A percentile compares a stretch with the other conserved stretches of the same genome.
These are phyloP conservation scores for Penicillium chermesinum DNA, from an alignment of 495 filamentous ascomycete genomes.

Conservation along the genomic window DNA sequence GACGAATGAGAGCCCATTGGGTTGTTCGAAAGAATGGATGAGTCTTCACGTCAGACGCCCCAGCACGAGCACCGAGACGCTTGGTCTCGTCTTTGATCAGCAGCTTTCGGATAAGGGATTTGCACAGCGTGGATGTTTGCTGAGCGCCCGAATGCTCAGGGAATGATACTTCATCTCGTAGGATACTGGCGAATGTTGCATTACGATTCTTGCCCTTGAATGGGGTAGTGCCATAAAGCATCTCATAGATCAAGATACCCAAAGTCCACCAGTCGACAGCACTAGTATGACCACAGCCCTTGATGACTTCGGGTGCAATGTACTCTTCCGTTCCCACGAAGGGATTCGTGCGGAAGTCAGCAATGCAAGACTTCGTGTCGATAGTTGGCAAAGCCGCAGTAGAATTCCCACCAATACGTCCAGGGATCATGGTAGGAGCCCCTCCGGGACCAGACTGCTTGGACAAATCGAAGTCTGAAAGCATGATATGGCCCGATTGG, in stretches of 20 bases:
- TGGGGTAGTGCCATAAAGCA: conserved; percentile 97
- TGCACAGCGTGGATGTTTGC: conserved; percentile 88
- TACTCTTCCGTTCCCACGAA: conserved; percentile 99
- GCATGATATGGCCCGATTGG: conserved; percentile 98
- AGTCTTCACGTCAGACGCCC: conserved; percentile 92
- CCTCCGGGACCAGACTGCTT: conserved; percentile 97
- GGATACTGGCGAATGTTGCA: conserved; percentile 94
- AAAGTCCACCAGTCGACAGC: conserved; percentile 99
- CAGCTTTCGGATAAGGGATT: conserved; percentile 92
- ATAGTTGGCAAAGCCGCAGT: conserved; percentile 83
- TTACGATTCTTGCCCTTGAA: conserved; percentile 99
- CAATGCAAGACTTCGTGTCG: conserved; percentile 97
- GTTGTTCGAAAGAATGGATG: conserved; percentile 95
- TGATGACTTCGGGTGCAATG: conserved; percentile 97
- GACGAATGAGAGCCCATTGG: conserved; percentile 93
- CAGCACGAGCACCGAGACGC: conserved; percentile 87
- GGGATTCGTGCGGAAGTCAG: conserved; percentile 96
- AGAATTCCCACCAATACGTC: conserved; percentile 69
- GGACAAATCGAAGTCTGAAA: conserved; percentile 96
- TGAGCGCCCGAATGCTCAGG: conserved; percentile 81
- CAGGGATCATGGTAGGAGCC: conserved; percentile 94
- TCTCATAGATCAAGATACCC: conserved; percentile 95
- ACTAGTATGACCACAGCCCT: conserved; percentile 95
- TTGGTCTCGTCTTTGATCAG: conserved; percentile 97
- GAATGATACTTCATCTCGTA: conserved; percentile 91